Percentiles rank a stretch among this genome's conserved stretches.
Conservation (phyloP, 192 early-diverging fungal genomes). For the Umbelopsis vinacea region DNA sequence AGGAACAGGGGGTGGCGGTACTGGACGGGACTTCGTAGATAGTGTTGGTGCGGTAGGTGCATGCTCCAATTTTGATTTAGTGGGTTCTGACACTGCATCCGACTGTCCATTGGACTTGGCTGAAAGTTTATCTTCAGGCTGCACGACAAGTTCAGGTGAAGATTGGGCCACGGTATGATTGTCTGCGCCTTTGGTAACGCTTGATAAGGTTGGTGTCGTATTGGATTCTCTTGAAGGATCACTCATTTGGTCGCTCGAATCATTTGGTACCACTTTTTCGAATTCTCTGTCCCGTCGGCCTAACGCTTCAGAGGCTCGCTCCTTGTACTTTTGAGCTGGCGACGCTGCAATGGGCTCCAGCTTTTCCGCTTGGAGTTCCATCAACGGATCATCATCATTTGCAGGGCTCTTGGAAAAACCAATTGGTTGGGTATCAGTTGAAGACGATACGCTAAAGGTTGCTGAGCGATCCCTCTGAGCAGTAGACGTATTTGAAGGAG, state of each 20-base stretch:
- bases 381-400: not conserved
- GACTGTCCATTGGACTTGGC: not conserved
- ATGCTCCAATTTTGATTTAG: not conserved
- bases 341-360: not conserved
- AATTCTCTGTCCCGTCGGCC: not conserved
- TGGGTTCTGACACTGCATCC: not conserved
- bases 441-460: not conserved
- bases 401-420: not conserved
- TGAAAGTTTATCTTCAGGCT: not conserved
- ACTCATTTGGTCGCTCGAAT: not conserved
- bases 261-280: not conserved
- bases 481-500: not conserved
- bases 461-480: not conserved
- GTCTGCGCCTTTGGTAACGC: not conserved
- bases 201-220: too few relatives aligned
- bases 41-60: not conserved
- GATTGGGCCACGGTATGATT: too few relatives aligned
- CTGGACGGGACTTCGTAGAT: not conserved
- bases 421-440: not conserved
- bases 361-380: not conserved
- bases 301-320: not conserved
- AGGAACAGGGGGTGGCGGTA: conserved; percentile 17
- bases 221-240: too few relatives aligned
- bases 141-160: not conserved
- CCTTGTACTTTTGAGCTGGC: conserved; percentile 16